Evolutionary conservation across 2,329 filamentous ascomycete species (phyloP).

Genomic region (Clathrospora elynae): DNA sequence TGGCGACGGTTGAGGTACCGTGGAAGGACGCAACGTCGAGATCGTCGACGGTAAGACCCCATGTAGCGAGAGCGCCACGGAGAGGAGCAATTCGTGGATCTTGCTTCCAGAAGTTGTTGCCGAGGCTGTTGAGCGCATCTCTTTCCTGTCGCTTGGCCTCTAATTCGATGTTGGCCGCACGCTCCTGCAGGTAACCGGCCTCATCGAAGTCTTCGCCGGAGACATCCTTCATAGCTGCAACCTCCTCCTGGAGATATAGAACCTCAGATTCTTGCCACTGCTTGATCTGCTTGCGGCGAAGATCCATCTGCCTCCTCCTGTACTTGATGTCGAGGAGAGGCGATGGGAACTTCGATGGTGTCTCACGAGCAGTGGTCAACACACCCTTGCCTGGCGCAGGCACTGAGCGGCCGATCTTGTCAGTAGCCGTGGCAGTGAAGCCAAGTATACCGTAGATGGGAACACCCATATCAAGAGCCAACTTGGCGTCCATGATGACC

Average conservation of each 20-base stretch:
- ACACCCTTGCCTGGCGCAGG: conserved; percentile 97
- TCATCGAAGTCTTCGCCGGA: conserved; percentile 76
- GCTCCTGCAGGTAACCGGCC: conserved; percentile 82
- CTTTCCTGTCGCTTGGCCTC: conserved; percentile 90
- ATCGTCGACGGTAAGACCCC: conserved; percentile 97
- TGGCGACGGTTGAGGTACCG: conserved; percentile 96
- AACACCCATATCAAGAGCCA: conserved; percentile 97
- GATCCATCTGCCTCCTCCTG: conserved; percentile 90
- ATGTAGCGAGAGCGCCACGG: conserved; percentile 92
- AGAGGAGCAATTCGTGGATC: conserved; percentile 92
- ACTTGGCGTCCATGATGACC: conserved; percentile 95
- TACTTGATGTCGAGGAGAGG: conserved; percentile 98
- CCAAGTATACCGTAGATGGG: conserved; percentile 95
- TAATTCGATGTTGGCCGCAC: conserved; percentile 81
- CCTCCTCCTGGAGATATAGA: conserved; percentile 89
- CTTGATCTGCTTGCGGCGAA: conserved; percentile 92
- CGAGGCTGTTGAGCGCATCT: conserved; percentile 87
- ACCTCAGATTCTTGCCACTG: conserved; percentile 96
- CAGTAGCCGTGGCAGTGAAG: conserved; percentile 92
- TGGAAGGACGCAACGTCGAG: conserved; percentile 97
- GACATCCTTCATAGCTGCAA: conserved; percentile 77
- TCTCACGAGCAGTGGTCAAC: conserved; percentile 90
- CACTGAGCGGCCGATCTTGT: conserved; percentile 98
- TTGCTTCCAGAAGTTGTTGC: conserved; percentile 99
- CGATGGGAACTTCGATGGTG: conserved; percentile 88